Evolutionary conservation across 1,284 basidiomycete genomes (phyloP).

Genomic region (Ustilago esculenta): DNA sequence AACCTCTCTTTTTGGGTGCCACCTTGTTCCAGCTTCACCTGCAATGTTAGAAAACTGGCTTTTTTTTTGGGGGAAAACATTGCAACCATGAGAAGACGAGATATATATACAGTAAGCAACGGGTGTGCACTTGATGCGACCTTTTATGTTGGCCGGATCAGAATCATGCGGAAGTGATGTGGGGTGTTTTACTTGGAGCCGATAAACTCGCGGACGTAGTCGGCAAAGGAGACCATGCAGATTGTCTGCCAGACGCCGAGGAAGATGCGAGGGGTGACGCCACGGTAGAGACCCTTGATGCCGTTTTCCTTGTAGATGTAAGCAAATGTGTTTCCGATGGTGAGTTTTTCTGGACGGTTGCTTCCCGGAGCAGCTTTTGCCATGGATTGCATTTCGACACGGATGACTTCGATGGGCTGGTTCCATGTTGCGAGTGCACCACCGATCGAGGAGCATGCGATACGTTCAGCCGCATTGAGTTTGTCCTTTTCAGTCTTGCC

Average conservation of each 20-base stretch:
- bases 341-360: constrained; percentile 86
- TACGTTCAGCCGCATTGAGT: constrained; percentile 83
- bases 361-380: constrained; percentile 78
- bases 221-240: constrained; percentile 97
- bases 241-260: constrained; percentile 96
- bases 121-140: too few species aligned
- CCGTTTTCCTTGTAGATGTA: constrained; percentile 98
- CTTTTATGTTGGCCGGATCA: too few species aligned
- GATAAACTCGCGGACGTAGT: constrained; percentile 75
- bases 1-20: too few species aligned
- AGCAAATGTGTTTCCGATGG: constrained; percentile 82
- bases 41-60: neutral
- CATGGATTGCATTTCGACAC: constrained; percentile 99
- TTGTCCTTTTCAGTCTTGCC: constrained; percentile 80
- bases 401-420: constrained; percentile 97
- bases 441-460: constrained; percentile 85
- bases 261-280: constrained; percentile 94
- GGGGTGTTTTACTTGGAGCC: constrained; percentile 24
- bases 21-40: too few species aligned
- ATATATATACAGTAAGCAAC: too few species aligned
- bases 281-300: constrained; percentile 94
- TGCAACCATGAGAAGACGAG: too few species aligned
- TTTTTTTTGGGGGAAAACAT: too few species aligned
- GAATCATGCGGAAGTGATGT: too few species aligned
- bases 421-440: constrained; percentile 99